A percentile compares a stretch with the other conserved stretches of the same genome.
These are phyloP conservation scores for Barnettozyma botsteinii DNA, from an alignment of 805 yeast species.

Conservation along the genomic window DNA sequence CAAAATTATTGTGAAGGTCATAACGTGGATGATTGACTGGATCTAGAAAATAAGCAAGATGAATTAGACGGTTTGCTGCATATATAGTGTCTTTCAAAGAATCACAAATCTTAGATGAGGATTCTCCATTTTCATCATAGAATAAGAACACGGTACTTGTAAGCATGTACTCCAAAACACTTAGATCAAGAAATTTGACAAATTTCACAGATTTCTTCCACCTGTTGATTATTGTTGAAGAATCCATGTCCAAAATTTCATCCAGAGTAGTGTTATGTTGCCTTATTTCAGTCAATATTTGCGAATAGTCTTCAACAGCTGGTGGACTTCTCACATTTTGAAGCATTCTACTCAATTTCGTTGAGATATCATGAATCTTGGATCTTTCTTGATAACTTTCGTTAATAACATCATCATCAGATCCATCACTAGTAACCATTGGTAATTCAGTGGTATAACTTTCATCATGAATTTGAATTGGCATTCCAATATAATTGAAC, in stretches of 20 bases:
- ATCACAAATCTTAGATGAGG: neutral
- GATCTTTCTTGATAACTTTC: neutral
- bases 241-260: conserved; percentile 2
- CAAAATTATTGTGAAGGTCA: conserved; percentile 1
- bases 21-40: neutral
- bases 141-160: neutral
- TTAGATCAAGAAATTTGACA: neutral
- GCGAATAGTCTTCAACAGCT: neutral
- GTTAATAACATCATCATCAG: conserved; percentile 1
- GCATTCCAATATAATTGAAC: neutral
- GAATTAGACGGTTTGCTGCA: neutral
- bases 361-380: neutral
- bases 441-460: conserved; percentile 6
- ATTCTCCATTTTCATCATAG: neutral
- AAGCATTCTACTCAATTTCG: neutral
- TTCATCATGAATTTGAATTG: neutral
- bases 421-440: neutral
- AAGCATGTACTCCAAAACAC: neutral
- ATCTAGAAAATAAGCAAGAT: conserved; percentile 1
- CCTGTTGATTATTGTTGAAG: conserved; percentile 1
- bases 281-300: neutral
- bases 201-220: conserved; percentile 2
- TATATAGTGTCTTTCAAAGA: neutral
- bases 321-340: conserved; percentile 3
- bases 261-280: neutral